Percentiles rank a stretch among this genome's conserved stretches.
Evolutionary conservation across 176 grass and related monocot genomes (phyloP).

Genomic region (Cenchrus fungigraminus): DNA sequence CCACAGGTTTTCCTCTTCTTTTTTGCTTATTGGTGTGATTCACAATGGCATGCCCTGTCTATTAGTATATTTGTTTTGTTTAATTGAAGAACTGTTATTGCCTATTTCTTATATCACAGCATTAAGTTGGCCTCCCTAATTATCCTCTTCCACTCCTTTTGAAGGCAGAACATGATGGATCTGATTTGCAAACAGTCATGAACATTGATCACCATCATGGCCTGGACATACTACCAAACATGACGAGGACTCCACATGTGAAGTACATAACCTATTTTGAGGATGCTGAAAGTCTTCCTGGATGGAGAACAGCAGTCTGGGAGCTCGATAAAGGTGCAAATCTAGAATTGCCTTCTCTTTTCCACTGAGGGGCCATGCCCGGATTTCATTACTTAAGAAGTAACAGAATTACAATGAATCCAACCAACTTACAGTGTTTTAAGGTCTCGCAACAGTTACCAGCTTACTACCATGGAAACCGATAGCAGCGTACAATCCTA

Average conservation of each 20-base stretch:
- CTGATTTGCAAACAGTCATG: conserved; percentile 80
- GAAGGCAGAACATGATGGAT: conserved; percentile 95
- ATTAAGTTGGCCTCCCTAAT: background rate
- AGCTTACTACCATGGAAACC: no score
- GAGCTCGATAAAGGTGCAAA: conserved; percentile 84
- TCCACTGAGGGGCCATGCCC: no score
- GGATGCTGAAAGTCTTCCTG: conserved; percentile 92
- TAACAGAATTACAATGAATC: no score
- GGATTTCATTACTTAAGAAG: no score
- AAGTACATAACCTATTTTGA: conserved; percentile 99
- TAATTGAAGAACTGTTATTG: conserved; percentile 14
- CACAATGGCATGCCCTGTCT: background rate
- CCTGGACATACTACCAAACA: conserved; percentile 76
- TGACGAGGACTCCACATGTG: conserved; percentile 70
- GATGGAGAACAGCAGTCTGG: conserved; percentile 91
- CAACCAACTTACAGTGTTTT: no score
- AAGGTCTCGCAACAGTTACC: no score
- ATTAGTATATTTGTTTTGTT: conserved; percentile 23
- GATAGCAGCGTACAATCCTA: no score
- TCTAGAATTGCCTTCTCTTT: conserved; percentile 7
- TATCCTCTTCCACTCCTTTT: conserved; percentile 22
- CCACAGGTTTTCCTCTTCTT: conserved; percentile 65
- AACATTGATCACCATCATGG: conserved; percentile 66
- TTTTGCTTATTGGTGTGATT: conserved; percentile 6
- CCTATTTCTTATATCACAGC: conserved; percentile 22